Evolutionary conservation across 257 asterid species (phyloP).

Genomic region (Euphrasia confusa): DNA sequence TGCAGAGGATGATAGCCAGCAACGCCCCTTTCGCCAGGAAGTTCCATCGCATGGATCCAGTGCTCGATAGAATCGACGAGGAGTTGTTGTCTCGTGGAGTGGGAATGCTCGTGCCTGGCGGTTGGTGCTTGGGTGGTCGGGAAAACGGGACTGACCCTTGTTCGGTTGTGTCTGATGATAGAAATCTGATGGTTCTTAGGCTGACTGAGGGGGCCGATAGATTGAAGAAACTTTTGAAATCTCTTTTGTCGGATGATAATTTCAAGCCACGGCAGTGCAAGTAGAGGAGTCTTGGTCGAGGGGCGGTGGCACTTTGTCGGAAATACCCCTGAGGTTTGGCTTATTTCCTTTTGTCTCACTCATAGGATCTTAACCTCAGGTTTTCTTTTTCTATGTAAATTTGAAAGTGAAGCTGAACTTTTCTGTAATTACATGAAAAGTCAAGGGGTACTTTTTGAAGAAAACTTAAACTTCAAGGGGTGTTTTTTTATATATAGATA

Average conservation of each 20-base stretch:
- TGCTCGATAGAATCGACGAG: conserved; percentile 59
- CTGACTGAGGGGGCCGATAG: conserved; percentile 78
- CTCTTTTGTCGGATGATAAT: conserved; percentile 49
- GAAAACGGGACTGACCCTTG: conserved; percentile 77
- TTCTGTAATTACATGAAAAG: neutral
- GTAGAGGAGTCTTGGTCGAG: conserved; percentile 26
- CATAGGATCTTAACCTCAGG: no score
- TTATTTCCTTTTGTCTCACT: neutral
- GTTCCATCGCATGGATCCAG: conserved; percentile 67
- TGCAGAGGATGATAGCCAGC: conserved; percentile 69
- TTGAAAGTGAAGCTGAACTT: neutral
- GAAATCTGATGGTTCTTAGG: conserved; percentile 35
- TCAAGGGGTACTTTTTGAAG: neutral
- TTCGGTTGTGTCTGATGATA: conserved; percentile 46
- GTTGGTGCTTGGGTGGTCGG: conserved; percentile 69
- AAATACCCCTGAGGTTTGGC: neutral
- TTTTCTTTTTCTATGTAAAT: no score
- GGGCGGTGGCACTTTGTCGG: no score
- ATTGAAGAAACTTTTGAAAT: conserved; percentile 45
- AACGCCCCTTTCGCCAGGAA: conserved; percentile 90
- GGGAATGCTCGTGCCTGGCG: conserved; percentile 73
- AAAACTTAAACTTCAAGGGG: no score
- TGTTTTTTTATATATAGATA: no score
- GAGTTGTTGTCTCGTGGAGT: conserved; percentile 58
- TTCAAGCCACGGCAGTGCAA: conserved; percentile 65